Conservation (phyloP, 2,329 filamentous ascomycete genomes). For the Aspergillus novofumigatus region DNA sequence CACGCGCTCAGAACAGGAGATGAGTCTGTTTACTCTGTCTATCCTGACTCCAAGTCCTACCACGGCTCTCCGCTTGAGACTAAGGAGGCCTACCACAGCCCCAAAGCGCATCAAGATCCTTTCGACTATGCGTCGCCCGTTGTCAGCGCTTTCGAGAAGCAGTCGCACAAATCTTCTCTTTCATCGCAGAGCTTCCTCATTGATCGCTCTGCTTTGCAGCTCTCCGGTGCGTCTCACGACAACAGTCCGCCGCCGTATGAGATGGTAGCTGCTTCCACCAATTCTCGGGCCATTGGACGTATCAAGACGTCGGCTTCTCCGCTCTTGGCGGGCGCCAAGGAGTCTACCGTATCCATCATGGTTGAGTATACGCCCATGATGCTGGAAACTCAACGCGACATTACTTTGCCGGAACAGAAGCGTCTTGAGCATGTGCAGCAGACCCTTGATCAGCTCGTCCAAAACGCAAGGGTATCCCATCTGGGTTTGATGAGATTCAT, state of each 20-base stretch:
- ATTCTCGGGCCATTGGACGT: conserved; percentile 39
- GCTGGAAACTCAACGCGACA: conserved; percentile 29
- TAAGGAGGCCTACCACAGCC: conserved; percentile 21
- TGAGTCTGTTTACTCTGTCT: conserved; percentile 20
- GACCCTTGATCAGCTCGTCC: conserved; percentile 38
- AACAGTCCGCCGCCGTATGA: conserved; percentile 42
- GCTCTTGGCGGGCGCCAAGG: conserved; percentile 28
- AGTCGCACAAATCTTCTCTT: conserved; percentile 20
- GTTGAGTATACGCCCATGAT: conserved; percentile 42
- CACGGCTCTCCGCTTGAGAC: conserved; percentile 36
- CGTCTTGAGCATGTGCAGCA: conserved; percentile 36
- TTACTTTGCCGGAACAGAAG: conserved; percentile 23
- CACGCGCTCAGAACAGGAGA: conserved; percentile 23
- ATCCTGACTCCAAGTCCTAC: conserved; percentile 28
- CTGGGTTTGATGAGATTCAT: conserved; percentile 42
- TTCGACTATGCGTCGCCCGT: conserved; percentile 18
- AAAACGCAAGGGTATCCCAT: conserved; percentile 40
- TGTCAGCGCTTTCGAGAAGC: conserved; percentile 12
- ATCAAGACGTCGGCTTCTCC: conserved; percentile 37
- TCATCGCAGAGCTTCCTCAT: conserved; percentile 34
- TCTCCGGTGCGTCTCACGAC: conserved; percentile 37
- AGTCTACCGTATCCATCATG: conserved; percentile 36
- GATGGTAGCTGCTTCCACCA: conserved; percentile 38
- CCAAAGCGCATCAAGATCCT: conserved; percentile 21
- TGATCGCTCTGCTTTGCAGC: conserved; percentile 36